Percentiles rank a stretch among this genome's conserved stretches.
Conservation (phyloP, 2,329 filamentous ascomycete genomes). For the Alternaria viburni region DNA sequence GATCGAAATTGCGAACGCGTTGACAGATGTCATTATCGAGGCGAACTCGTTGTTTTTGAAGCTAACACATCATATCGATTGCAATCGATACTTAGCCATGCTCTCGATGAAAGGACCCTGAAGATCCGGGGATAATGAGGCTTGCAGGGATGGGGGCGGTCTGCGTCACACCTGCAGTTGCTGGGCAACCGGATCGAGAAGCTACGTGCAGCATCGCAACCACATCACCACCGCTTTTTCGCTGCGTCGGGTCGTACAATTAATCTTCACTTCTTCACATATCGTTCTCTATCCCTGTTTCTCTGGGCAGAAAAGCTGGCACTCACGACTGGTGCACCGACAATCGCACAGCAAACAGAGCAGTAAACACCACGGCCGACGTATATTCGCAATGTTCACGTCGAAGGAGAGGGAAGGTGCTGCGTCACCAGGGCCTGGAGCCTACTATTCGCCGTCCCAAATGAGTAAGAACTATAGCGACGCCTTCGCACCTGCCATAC, state of each 20-base stretch:
- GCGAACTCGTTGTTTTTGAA: not conserved
- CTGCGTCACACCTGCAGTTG: slow-evolving; percentile 29
- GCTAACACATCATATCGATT: not conserved
- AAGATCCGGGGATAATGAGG: slow-evolving; percentile 14
- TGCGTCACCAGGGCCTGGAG: slow-evolving; percentile 42
- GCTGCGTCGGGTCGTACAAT: slow-evolving; percentile 18
- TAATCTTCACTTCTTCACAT: slow-evolving; percentile 5
- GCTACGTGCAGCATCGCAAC: slow-evolving; percentile 34
- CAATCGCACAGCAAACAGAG: slow-evolving; percentile 20
- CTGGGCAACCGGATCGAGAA: slow-evolving; percentile 34
- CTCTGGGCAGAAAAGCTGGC: not conserved
- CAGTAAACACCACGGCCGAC: slow-evolving; percentile 13
- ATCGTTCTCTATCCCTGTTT: not conserved
- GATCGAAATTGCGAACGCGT: slow-evolving; percentile 4
- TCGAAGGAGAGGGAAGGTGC: slow-evolving; percentile 45
- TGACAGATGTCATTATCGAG: not conserved
- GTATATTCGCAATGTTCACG: slow-evolving; percentile 36
- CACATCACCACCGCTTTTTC: slow-evolving; percentile 40
- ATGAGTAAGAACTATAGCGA: slow-evolving; percentile 43
- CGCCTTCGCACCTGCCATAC: slow-evolving; percentile 16
- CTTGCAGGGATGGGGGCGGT: slow-evolving; percentile 26
- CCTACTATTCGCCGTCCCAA: slow-evolving; percentile 46
- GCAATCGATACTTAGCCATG: not conserved
- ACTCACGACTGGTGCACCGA: not conserved
- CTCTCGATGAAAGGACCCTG: slow-evolving; percentile 1